A percentile compares a stretch with the other conserved stretches of the same genome.
phyloP scores from a whole-genome alignment of 768 basidiomycete genomes.

The Suillus clintonianus region DNA sequence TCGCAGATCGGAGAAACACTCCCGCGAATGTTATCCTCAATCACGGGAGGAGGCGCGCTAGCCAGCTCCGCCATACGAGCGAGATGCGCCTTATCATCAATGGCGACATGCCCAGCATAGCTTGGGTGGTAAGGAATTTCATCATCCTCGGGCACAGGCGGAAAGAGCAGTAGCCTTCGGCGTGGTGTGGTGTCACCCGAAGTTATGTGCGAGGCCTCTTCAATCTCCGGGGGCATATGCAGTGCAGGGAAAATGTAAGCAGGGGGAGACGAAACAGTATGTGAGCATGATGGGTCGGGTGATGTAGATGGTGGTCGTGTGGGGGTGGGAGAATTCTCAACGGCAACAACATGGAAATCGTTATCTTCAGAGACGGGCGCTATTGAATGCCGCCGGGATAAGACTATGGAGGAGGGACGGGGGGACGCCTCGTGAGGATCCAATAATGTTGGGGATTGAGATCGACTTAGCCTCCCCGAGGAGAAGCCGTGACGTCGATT shows the following conservation, averaged over 20 bases:
- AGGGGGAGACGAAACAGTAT: slow-evolving; percentile 36
- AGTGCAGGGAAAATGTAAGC: slow-evolving; percentile 45
- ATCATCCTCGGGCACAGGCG: slow-evolving; percentile 15
- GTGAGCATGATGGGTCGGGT: slow-evolving; percentile 15
- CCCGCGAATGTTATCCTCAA: slow-evolving; percentile 15
- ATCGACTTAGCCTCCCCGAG: slow-evolving; percentile 9
- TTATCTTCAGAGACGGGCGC: slow-evolving; percentile 11
- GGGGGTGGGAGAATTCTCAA: slow-evolving; percentile 1
- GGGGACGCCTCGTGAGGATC: slow-evolving; percentile 13
- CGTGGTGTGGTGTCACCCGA: slow-evolving; percentile 12
- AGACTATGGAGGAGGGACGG: slow-evolving; percentile 14
- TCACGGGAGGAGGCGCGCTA: slow-evolving; percentile 56
- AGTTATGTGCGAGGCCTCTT: slow-evolving; percentile 6
- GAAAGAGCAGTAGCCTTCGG: slow-evolving; percentile 1
- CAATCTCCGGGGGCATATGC: slow-evolving; percentile 13
- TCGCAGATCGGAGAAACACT: slow-evolving; percentile 23
- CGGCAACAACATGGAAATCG: neutral
- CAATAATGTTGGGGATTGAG: slow-evolving; percentile 20
- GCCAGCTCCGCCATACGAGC: slow-evolving; percentile 53
- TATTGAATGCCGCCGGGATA: slow-evolving; percentile 32
- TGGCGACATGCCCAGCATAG: slow-evolving; percentile 60
- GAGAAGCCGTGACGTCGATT: slow-evolving; percentile 8
- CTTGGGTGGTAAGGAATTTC: slow-evolving; percentile 30
- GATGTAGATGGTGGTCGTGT: slow-evolving; percentile 4
- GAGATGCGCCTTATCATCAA: slow-evolving; percentile 63